Base-by-base conservation (phyloP, 2,329 filamentous ascomycete genomes). In the Aspergillaceae sp. region DNA sequence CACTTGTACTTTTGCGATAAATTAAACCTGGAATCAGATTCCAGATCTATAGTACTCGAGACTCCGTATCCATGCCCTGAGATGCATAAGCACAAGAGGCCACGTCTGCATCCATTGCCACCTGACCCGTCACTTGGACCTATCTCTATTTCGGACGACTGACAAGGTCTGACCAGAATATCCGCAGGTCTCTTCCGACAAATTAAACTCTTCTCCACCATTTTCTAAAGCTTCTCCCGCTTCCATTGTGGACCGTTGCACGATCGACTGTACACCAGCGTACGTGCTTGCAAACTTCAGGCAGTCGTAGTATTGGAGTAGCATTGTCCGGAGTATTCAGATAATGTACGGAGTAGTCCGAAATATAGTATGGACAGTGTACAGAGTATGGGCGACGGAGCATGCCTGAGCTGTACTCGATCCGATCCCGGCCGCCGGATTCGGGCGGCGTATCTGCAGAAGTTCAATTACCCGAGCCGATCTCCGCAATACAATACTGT, bases 221-320 rank as follows among this genome's bases (percentile, higher is more conserved):
- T 38, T 38, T 38, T 38, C 36, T 19, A 38, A 58, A 63, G 59
- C 61, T 64, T 64, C 61, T 64, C 58, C 62, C 61, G 60, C 59
- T 62, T 62, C 60, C 55, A 63, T 64, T 58, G 62, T 64, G 62
- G 62, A 61, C 60, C 62, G 59, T 43, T 42, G 30, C 48, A 47
- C 34, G 43, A 37, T 30, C 28, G 33, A 19, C 46, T 49, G 8
- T 36, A 36, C 34, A 36, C 26, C 19, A 19, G 19, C 19, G 19
- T 19, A 19, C 19, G 19, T 19, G 19, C 19, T 9, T 32, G 30
- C 30, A 32, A 9, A 32, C 30, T 32, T 9, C 30, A 32, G 30
- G 11, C 28, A 41, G 10, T 29, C 40, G 10, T 29, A 9, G 29
- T 32, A 41, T 10, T 30, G 1, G 19, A 19, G 19, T 19, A 19